Base-by-base conservation (phyloP, 75 land plant species). In the Adiantum capillusveneris region DNA sequence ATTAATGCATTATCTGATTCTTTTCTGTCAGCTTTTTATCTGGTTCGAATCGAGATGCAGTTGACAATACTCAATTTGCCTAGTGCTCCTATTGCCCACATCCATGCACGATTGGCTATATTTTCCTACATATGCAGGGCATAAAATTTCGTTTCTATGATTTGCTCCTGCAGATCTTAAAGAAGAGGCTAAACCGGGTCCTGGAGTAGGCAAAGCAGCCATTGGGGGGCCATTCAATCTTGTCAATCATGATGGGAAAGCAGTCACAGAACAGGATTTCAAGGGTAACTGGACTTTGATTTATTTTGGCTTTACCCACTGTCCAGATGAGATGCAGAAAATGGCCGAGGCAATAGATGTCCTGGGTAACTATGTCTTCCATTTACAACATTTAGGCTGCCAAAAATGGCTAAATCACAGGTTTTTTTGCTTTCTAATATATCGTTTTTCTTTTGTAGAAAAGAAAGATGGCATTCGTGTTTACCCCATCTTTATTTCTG, bases 221-320 rank as follows among this genome's bases (percentile, higher is more conserved):
- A 93, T 93, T 73, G 98, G 98, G 31, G 98, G 98, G 1, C 96
- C 96, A 29, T 93, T 93, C 65, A 81, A 72, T 51, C 87, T 93
- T 58, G 66, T 93, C 41, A 81, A 89, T 44, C 84, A 93, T 57
- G 73, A 83, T 20, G 98, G 98, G 14, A 89, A 89, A 53, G 29
- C 53, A 50, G 90, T 88, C 6, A 83, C 98, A 54, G 90, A 93
- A 14, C 65, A 71, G 24, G 87, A 86, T 64, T 93, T 93, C 44
- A 29, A 76, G 39, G 98, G 98, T 36, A 86, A 83, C n/a, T 93
- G 98, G 98, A 83, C 74, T 25, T 9, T 93, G 25, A 59, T 93
- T 28, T 93, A 93, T 63, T 93, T 93, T 81, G 98, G 98, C 18
- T 93, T 93, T 67, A 93, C 98, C 39, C 86, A 85, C 51, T 93